Evolutionary conservation across 2,329 filamentous ascomycete genomes (phyloP), one percentile per base, ranked within the genome.

Genomic region (Ascomycota sp.): DNA sequence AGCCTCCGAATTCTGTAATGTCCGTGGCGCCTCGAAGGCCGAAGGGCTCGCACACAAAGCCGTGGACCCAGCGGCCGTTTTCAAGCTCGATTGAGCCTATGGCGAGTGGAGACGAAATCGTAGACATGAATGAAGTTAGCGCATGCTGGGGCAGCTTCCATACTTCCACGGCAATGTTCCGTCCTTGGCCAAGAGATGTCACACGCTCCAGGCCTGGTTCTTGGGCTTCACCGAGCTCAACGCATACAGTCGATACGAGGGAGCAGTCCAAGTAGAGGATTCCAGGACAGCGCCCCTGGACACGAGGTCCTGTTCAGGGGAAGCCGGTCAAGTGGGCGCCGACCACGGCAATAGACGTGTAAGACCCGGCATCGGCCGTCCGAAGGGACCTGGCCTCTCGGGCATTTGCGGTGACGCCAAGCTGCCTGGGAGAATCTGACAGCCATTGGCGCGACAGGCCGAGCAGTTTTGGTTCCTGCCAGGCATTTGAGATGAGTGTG

Each of bases 1-100:
- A 52, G 5, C 48, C 48, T 3, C 46, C 44, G 23, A 43, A 42
- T 0, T 29, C 28, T 0, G 46, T 52, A 15, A 53, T 48, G 17
- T 53, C 51, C 1, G 31, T 32, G 1, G 48, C 49, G 20, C 34
- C 39, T 1, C 39, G 36, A 2, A 53, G 32, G 0, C 49, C 51
- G 4, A 40, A 31, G 2, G 48, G 49, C 33, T 55, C 51, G 24
- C 53, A 56, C 2, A 56, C 40, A 26, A 56, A 52, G 0, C 52
- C 50, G 10, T 33, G 42, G 5, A 48, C 40, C 52, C 51, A 55
- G 5, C 38, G 36, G 2, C 46, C 45, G 24, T 52, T 42, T 0
- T 29, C 23, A 1, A 56, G 40, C 37, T 56, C 47, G 9, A 56
- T 30, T 0, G 44, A 47, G 2, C 53, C 53, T 6, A 55, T 44